phyloP scores from a whole-genome alignment of 306 rosid genomes.

The Medicago arabica region DNA sequence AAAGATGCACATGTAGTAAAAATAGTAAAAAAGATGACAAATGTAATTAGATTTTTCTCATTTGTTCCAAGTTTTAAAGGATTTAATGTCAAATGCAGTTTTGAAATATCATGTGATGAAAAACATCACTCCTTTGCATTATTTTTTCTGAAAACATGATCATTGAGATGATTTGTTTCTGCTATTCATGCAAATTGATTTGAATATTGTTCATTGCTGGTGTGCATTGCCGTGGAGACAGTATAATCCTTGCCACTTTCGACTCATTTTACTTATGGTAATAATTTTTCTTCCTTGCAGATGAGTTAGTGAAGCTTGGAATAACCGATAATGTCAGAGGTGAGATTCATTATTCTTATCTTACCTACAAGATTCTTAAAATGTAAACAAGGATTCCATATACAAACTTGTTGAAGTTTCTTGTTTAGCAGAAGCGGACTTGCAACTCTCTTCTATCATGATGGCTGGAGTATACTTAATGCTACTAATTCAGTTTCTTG shows the following conservation, averaged over 20 bases:
- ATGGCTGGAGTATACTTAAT: slow-evolving; percentile 97
- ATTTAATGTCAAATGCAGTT: slow-evolving; percentile 32
- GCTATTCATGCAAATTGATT: slow-evolving; percentile 33
- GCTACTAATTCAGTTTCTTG: slow-evolving; percentile 94
- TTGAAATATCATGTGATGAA: neutral
- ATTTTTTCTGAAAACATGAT: slow-evolving; percentile 21
- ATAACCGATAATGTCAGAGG: slow-evolving; percentile 87
- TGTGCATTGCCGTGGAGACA: neutral
- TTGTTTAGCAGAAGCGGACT: slow-evolving; percentile 77
- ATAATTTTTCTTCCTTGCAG: slow-evolving; percentile 56
- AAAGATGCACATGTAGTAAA: no score
- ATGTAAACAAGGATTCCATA: slow-evolving; percentile 28
- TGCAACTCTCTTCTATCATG: slow-evolving; percentile 94
- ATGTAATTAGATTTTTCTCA: no score
- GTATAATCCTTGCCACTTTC: slow-evolving; percentile 13
- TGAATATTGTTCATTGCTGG: slow-evolving; percentile 28
- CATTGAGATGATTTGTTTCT: slow-evolving; percentile 28
- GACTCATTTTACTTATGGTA: slow-evolving; percentile 27
- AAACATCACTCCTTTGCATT: slow-evolving; percentile 4
- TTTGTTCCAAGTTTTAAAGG: no score
- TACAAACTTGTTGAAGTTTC: slow-evolving; percentile 46
- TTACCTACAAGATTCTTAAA: slow-evolving; percentile 38
- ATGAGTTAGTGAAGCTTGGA: slow-evolving; percentile 90
- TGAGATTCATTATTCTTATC: slow-evolving; percentile 52
- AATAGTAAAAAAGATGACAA: no score